Evolutionary conservation across 2,329 filamentous ascomycete genomes (phyloP), one percentile per base, ranked within the genome.

Genomic region (Fusarium sp.): DNA sequence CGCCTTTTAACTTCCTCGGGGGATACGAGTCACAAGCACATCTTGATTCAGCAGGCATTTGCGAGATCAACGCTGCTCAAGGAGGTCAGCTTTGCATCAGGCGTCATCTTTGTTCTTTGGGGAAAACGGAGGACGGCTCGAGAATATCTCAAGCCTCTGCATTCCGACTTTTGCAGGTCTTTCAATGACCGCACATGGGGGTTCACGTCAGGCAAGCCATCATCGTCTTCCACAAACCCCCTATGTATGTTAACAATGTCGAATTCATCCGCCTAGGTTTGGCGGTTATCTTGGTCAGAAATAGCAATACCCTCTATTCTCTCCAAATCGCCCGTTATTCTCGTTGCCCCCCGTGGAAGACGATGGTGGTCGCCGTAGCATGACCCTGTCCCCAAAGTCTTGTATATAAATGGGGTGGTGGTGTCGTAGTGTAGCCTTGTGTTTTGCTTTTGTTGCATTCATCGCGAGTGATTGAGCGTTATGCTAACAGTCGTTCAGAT

Each of bases 211-310:
- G 87, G 87, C 87, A 88, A 86, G 87, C 87, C 86, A 89, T 89
- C 88, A 88, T 90, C 88, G 87, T 90, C 88, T 89, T 90, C 87
- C 84, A 85, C 83, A 81, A 81, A 78, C 75, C 76, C 81, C 80
- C 82, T 80, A 88, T 91, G 89, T 91, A 91, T 84, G 88, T 90
- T 90, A 90, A 89, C 80, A 78, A 71, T 74, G 62, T 77, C 76
- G 70, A 76, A 72, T 71, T 67, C 71, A 74, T 71, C 69, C 77
- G 72, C 74, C 67, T 67, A 74, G 66, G 74, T 61, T 68, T 71
- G 73, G 74, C 73, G 75, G 76, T 74, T 74, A 75, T 72, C 73
- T 76, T 78, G 79, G 78, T 80, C 78, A 80, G 76, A 82, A 82
- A 81, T 79, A 81, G 75, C 76, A 79, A 78, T 77, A 76, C 76